Base-by-base conservation (phyloP, 1,139 yeast species). In the Casaregolazyma lundiana region DNA sequence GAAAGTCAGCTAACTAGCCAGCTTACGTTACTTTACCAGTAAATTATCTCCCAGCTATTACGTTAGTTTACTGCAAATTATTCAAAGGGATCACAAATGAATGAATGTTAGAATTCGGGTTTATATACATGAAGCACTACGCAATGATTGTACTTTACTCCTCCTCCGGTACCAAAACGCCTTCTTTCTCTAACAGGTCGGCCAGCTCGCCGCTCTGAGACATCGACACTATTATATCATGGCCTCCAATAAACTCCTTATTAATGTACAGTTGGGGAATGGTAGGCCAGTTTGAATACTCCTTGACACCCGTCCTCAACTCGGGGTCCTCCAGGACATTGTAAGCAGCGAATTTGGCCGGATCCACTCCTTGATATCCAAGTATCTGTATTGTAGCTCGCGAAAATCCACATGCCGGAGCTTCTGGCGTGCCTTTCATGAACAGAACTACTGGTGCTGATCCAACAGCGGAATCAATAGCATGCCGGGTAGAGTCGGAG, bases 341-440 rank as follows among this genome's bases (percentile, higher is more conserved):
- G 69, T 85, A 94, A 32, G 98, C 98, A 41, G 97, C 97, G 68
- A 94, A 90, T 67, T 92, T 90, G 41, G 72, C 77, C 4, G 98
- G 98, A 66, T 94, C 97, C 26, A 94, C 97, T 48, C 98, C 98
- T 65, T 90, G 95, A 65, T 89, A 94, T 16, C 98, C 97, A 53
- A 94, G 76, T 42, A 89, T 78, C 64, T 88, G 94, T 56, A 94
- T 90, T 15, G 97, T 87, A 45, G 96, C 95, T 62, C 96, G 79
- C 5, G 97, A 89, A 63, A 94, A 94, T 1, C 99, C 98, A 73
- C 99, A 94, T 61, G 89, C 95, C 24, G 99, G 99, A 50, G 86
- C 88, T 61, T 90, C 97, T 1, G 99, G 99, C 1, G 98, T 94
- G 35, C 72, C 72, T 57, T 67, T 67, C 71, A 67, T 67, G 71